Evolutionary conservation across 192 early-diverging fungal genomes (phyloP).

Genomic region (Backusella parvicylindrica): DNA sequence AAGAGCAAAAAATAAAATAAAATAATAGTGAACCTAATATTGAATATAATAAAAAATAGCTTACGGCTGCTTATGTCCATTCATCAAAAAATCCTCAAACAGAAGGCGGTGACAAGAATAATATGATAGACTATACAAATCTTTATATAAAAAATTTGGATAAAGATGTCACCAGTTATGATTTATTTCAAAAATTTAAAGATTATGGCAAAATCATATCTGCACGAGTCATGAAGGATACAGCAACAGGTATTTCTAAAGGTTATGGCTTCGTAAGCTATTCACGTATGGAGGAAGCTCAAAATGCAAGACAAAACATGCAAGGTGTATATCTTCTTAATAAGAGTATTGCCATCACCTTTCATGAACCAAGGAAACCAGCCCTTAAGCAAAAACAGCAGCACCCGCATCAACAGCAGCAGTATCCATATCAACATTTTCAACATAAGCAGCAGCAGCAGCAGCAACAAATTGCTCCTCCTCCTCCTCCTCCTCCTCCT

Average conservation of each 20-base stretch:
- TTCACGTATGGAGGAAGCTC: slow-evolving; percentile 87
- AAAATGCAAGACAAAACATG: slow-evolving; percentile 86
- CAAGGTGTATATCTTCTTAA: slow-evolving; percentile 72
- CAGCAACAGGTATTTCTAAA: background rate
- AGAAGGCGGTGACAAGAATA: background rate
- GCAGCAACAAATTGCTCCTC: background rate
- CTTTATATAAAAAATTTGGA: slow-evolving; percentile 98
- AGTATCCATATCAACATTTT: background rate
- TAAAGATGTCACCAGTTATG: slow-evolving; percentile 86
- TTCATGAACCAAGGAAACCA: slow-evolving; percentile 88
- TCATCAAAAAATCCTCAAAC: background rate
- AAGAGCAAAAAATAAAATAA: background rate
- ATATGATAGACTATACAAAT: slow-evolving; percentile 56
- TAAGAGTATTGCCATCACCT: slow-evolving; percentile 90
- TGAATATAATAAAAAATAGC: background rate
- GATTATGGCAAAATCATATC: slow-evolving; percentile 85
- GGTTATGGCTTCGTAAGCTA: slow-evolving; percentile 66
- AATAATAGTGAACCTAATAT: background rate
- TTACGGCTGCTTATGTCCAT: background rate
- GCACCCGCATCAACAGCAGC: slow-evolving; percentile 2
- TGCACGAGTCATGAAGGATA: slow-evolving; percentile 9
- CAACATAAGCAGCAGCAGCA: background rate
- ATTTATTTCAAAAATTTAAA: slow-evolving; percentile 88
- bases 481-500: background rate
- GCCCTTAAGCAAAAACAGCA: background rate